Evolutionary conservation across 2,329 filamentous ascomycete genomes (phyloP), one percentile per base, ranked within the genome.

Genomic region (Coleophoma crateriformis): DNA sequence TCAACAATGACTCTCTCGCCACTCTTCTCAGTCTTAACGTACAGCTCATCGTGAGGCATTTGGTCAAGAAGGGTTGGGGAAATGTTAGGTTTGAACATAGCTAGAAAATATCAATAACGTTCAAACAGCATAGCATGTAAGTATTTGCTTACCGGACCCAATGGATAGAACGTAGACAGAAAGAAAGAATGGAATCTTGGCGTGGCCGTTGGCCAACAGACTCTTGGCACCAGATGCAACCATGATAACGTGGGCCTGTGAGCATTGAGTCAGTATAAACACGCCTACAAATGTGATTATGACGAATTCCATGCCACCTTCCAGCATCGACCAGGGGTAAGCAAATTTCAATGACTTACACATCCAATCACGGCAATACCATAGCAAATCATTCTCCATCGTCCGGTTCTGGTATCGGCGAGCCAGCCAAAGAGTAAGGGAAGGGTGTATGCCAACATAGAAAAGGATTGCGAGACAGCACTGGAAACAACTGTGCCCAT

Each of bases 1-100:
- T 84, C 81, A 4, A 80, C 71, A 46, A 85, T 79, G 39, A 84
- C 78, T 15, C 76, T 76, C 56, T 83, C 76, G 27, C 81, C 81
- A 5, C 67, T 69, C 56, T 77, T 74, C 5, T 77, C 65, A 1
- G 67, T 67, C 57, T 70, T 71, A 34, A 68, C 68, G 45, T 71
- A 71, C 4, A 69, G 61, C 17, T 64, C 68, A 49, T 70, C 68
- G 49, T 71, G 57, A 42, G 58, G 55, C 57, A 73, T 71, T 58
- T 85, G 80, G 59, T 85, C 81, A 6, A 80, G 79, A 47, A 85
- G 76, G 33, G 82, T 68, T 2, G 80, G 78, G 0, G 80, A 78
- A 37, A 87, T 83, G 57, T 86, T 87, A 17, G 82, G 77, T 68
- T 88, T 88, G 74, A 88, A 87, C 55, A 85, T 82, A 50, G 84